Base-by-base conservation (phyloP, 2,329 filamentous ascomycete genomes). In the Pleomassaria siparia region DNA sequence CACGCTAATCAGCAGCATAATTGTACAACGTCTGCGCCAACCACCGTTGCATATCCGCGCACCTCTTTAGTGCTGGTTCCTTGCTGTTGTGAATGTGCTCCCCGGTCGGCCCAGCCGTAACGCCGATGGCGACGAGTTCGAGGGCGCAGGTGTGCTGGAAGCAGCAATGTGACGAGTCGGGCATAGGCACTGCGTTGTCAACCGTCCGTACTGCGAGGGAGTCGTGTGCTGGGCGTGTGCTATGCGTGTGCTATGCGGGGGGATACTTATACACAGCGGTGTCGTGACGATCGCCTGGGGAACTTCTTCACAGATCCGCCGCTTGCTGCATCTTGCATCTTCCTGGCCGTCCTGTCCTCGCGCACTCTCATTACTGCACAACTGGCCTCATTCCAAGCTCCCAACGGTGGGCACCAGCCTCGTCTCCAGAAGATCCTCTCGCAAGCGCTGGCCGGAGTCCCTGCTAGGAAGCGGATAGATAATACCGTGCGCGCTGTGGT, bases 241-340 rank as follows among this genome's bases (percentile, higher is more conserved):
- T 2, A 13, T 35, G 20, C 22, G 26, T 51, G 64, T 67, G 57
- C 59, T 51, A 66, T 60, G 45, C 59, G 56, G 56, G 33, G 24
- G 42, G 21, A 54, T 46, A 52, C 53, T 59, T 62, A 67, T 64
- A 64, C 55, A 56, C 53, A 53, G 53, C 51, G 29, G 44, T 47
- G 51, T 36, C n/a, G n/a, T 45, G 51, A 42, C 49, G 45, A 53
- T 58, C 37, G 46, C 33, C 41, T 16, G 46, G 28, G 49, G 36
- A 46, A 13, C 13, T 44, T 39, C 26, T 46, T 32, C 43, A 20
- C 24, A 26, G 29, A 26, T 41, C 50, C 43, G 28, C 40, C 43
- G 21, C 24, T 18, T 12, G 16, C 40, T 46, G 28, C 28, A 36
- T 28, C 20, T 32, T 32, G 44, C 35, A 35, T 41, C 35, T 15